Percentiles rank a stretch among this genome's conserved stretches.
Conservation (phyloP, 805 yeast genomes). For the Saturnispora hagleri region DNA sequence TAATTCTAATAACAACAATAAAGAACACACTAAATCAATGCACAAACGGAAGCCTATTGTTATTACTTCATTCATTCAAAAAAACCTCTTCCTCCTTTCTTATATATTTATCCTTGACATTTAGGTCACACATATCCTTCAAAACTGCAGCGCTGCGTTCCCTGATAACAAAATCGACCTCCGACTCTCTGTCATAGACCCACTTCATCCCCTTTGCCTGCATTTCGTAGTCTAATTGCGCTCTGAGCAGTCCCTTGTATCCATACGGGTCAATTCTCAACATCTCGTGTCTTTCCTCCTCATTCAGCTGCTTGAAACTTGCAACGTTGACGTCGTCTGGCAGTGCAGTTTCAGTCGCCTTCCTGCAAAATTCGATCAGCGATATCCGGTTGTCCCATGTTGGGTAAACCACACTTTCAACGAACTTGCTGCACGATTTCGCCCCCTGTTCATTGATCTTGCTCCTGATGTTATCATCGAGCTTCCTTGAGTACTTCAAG, state of each 20-base stretch:
- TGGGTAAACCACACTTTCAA: constrained; percentile 18
- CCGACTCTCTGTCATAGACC: constrained; percentile 5
- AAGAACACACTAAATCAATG: neutral
- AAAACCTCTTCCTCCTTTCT: neutral
- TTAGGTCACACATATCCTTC: constrained; percentile 4
- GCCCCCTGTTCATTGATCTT: constrained; percentile 30
- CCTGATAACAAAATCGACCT: constrained; percentile 4
- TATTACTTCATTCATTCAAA: neutral
- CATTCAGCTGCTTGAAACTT: constrained; percentile 11
- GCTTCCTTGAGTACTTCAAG: constrained; percentile 28
- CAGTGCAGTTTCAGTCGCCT: constrained; percentile 23
- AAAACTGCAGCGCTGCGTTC: constrained; percentile 2
- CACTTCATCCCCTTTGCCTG: constrained; percentile 2
- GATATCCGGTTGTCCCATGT: constrained; percentile 30
- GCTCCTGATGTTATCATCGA: constrained; percentile 40
- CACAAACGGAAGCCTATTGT: neutral
- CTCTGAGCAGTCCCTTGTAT: constrained; percentile 24
- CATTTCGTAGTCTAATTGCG: constrained; percentile 22
- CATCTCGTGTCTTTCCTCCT: constrained; percentile 16
- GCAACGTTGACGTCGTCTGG: constrained; percentile 12
- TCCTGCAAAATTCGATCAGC: constrained; percentile 22
- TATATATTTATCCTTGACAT: constrained; percentile 1
- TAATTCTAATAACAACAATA: neutral
- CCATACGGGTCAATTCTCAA: constrained; percentile 45
- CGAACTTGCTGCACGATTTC: constrained; percentile 23